Base-by-base conservation (phyloP, 225 moss, liverwort and hornwort species). In the Pseudoscleropodium purum region DNA sequence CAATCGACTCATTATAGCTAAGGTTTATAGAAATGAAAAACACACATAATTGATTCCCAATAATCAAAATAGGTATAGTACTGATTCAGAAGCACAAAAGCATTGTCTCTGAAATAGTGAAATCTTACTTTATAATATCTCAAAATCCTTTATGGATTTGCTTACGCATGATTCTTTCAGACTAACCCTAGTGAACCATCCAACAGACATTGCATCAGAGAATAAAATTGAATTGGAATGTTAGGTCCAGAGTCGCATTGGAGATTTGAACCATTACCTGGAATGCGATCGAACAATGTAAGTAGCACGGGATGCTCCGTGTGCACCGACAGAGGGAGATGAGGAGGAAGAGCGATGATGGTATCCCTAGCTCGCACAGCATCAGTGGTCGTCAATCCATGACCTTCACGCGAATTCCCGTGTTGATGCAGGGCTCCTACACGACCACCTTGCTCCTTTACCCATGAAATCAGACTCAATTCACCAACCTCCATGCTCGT, bases 271-370 rank as follows among this genome's bases (percentile, higher is more conserved):
- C 13, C 60, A 69, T 14, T 63, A 89, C 96, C 95, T 91, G 96
- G 95, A 37, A 96, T 73, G 80, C 91, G 92, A 79, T 91, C 67
- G 49, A 90, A 93, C 60, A 96, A 82, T 27, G 89, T 86, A 37
- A 90, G 88, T 29, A 96, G 90, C 83, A 85, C 43, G 26, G 91
- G 82, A 75, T 93, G 87, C 65, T 93, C 54, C 31, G 93, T 88
- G 52, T 82, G 87, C 86, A 93, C 41, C 15, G 92, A 88, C 39
- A 96, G 76, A 63, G 90, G 92, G 41, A 96, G 91, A 84, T 95
- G 96, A 49, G 93, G 91, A 41, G 96, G 95, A 62, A 96, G 89
- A 75, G 84, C 59, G n/a, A 96, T 88, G 19, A 96, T 92, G 13
- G 87, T 92, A 20, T 95, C 91, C 34, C 94, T 95, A 11, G 82